Percentiles rank a stretch among this genome's conserved stretches.
Evolutionary conservation across 2,329 filamentous ascomycete genomes (phyloP).

Genomic region (Penicillium sp.): DNA sequence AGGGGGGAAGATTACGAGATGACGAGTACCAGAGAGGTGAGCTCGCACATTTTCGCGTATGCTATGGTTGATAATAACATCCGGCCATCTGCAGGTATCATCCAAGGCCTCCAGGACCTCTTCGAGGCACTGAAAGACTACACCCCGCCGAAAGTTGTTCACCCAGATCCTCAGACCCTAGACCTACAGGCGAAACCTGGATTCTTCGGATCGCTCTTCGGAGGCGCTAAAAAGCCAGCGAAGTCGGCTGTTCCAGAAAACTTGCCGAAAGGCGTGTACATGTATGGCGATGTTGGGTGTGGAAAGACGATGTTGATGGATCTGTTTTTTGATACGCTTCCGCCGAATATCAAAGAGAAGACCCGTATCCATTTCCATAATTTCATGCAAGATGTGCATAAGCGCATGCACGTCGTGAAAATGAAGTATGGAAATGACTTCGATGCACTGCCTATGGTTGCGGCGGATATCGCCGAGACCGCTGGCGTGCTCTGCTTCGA

Average conservation of each 20-base stretch:
- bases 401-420: slow-evolving; percentile 85
- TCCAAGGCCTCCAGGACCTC: slow-evolving; percentile 84
- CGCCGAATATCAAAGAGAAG: slow-evolving; percentile 74
- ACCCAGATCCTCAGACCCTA: slow-evolving; percentile 73
- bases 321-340: slow-evolving; percentile 91
- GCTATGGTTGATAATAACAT: neutral
- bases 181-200: slow-evolving; percentile 54
- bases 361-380: slow-evolving; percentile 98
- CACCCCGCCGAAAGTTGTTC: slow-evolving; percentile 69
- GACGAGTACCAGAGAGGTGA: slow-evolving; percentile 88
- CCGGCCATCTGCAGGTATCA: slow-evolving; percentile 65
- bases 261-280: slow-evolving; percentile 85
- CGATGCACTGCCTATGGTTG: slow-evolving; percentile 87
- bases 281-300: slow-evolving; percentile 94
- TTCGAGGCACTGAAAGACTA: slow-evolving; percentile 80
- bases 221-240: slow-evolving; percentile 33
- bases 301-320: slow-evolving; percentile 99
- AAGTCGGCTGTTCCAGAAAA: slow-evolving; percentile 61
- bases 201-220: slow-evolving; percentile 54
- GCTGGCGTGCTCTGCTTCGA: slow-evolving; percentile 93
- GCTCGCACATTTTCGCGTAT: neutral
- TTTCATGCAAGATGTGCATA: slow-evolving; percentile 98
- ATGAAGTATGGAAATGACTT: slow-evolving; percentile 85
- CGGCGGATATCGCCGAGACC: slow-evolving; percentile 86
- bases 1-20: slow-evolving; percentile 71